These are phyloP conservation scores for Amniculicola lignicola DNA, from an alignment of 495 filamentous ascomycete genomes.

Conservation along the genomic window DNA sequence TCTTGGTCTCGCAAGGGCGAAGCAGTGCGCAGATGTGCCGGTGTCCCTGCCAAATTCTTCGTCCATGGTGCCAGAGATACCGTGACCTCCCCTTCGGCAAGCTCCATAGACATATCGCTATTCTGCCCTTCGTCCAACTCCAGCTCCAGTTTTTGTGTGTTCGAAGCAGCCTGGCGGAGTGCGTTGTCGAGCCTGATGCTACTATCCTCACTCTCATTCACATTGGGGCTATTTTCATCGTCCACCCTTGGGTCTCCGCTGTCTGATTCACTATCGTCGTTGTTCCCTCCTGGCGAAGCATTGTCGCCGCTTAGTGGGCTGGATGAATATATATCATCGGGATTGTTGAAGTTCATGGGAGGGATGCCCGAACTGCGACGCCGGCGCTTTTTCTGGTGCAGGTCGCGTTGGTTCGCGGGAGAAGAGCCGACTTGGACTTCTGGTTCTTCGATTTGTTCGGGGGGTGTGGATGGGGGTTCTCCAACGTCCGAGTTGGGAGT, in stretches of 20 bases:
- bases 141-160: slow-evolving; percentile 58
- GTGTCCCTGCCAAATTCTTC: slow-evolving; percentile 39
- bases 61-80: slow-evolving; percentile 69
- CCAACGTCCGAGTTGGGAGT: slow-evolving; percentile 47
- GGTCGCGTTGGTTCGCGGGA: slow-evolving; percentile 65
- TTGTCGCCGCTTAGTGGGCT: slow-evolving; percentile 72
- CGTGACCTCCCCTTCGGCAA: slow-evolving; percentile 78
- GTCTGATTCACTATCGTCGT: slow-evolving; percentile 19
- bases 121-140: slow-evolving; percentile 51
- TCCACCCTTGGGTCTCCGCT: slow-evolving; percentile 29
- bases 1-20: slow-evolving; percentile 49
- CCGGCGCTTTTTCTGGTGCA: slow-evolving; percentile 63
- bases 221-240: slow-evolving; percentile 18
- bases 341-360: slow-evolving; percentile 59
- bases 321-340: slow-evolving; percentile 65
- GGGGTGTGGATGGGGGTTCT: slow-evolving; percentile 64
- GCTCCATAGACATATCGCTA: slow-evolving; percentile 64
- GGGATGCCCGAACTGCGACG: slow-evolving; percentile 61
- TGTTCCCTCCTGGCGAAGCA: slow-evolving; percentile 25
- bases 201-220: slow-evolving; percentile 55
- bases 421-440: slow-evolving; percentile 51
- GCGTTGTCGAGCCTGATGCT: slow-evolving; percentile 70
- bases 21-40: slow-evolving; percentile 61
- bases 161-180: slow-evolving; percentile 74
- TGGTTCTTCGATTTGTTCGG: slow-evolving; percentile 59